A percentile compares a stretch with the other conserved stretches of the same genome.
Conservation (phyloP, 345 rosid species). For the Eucalyptus pauciflora region DNA sequence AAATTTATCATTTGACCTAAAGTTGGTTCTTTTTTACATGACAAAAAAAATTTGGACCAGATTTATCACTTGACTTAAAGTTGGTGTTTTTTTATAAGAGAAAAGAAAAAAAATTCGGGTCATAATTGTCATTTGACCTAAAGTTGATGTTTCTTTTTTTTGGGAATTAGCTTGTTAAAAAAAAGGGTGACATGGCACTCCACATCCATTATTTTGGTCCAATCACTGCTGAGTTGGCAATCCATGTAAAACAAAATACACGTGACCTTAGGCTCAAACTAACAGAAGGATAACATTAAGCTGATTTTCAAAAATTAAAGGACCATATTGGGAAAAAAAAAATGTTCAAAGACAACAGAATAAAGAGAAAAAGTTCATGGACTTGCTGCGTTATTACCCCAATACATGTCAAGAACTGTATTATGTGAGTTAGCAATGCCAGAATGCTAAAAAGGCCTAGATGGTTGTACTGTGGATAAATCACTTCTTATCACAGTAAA, state of each 20-base stretch:
- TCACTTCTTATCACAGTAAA: neutral
- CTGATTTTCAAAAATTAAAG: neutral
- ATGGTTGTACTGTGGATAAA: neutral
- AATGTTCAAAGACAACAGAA: neutral
- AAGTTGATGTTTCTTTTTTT: too few relatives aligned
- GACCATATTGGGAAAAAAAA: neutral
- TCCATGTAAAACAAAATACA: neutral
- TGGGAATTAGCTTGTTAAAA: too few relatives aligned
- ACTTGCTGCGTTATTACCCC: neutral
- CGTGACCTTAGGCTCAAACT: neutral
- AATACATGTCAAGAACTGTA: neutral
- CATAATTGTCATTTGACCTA: too few relatives aligned
- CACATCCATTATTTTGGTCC: neutral
- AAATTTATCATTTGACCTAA: too few relatives aligned
- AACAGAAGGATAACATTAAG: neutral
- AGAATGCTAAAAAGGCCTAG: neutral
- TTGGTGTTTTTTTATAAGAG: too few relatives aligned
- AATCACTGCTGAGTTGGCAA: neutral
- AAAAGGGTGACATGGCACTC: neutral
- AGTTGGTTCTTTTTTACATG: too few relatives aligned
- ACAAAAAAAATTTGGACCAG: too few relatives aligned
- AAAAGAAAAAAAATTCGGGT: too few relatives aligned
- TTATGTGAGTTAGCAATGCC: neutral
- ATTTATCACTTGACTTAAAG: too few relatives aligned
- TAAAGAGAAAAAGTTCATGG: neutral